A percentile compares a stretch with the other conserved stretches of the same genome.
These are phyloP conservation scores for Chaetothyriales sp. DNA, from an alignment of 2,329 filamentous ascomycete species.

Conservation along the genomic window DNA sequence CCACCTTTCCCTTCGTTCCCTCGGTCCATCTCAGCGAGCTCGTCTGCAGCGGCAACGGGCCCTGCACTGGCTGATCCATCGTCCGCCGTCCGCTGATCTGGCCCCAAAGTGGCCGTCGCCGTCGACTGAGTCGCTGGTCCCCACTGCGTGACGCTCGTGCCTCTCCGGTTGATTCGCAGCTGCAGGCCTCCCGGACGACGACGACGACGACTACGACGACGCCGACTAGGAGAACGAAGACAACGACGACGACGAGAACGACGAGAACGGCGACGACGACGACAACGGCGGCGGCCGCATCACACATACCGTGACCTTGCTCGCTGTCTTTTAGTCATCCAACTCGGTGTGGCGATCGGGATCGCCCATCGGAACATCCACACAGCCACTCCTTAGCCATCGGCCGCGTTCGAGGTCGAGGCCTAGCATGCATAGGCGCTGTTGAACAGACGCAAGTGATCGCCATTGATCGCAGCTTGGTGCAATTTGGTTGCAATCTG, in stretches of 20 bases:
- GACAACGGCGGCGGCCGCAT: not conserved
- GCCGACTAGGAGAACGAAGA: too few relatives aligned
- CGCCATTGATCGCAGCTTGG: not conserved
- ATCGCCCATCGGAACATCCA: not conserved
- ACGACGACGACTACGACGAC: not conserved
- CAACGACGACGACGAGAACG: too few relatives aligned
- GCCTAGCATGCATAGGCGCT: not conserved
- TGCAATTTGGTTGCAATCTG: too few relatives aligned
- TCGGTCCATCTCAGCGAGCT: not conserved
- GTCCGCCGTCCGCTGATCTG: not conserved
- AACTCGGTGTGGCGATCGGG: not conserved
- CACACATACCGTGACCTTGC: not conserved
- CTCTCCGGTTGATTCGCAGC: not conserved
- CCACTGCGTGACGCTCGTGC: not conserved
- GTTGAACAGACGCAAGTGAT: not conserved
- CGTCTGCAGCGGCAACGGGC: not conserved
- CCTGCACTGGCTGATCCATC: not conserved
- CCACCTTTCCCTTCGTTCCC: not conserved
- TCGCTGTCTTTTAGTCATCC: not conserved
- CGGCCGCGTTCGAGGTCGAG: not conserved
- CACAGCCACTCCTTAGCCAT: not conserved
- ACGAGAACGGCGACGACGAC: too few relatives aligned
- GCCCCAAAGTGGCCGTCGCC: not conserved
- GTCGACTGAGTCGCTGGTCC: not conserved
- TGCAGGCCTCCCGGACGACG: not conserved